Evolutionary conservation across 345 rosid genomes (phyloP).

Genomic region (Arabis hirsuta): DNA sequence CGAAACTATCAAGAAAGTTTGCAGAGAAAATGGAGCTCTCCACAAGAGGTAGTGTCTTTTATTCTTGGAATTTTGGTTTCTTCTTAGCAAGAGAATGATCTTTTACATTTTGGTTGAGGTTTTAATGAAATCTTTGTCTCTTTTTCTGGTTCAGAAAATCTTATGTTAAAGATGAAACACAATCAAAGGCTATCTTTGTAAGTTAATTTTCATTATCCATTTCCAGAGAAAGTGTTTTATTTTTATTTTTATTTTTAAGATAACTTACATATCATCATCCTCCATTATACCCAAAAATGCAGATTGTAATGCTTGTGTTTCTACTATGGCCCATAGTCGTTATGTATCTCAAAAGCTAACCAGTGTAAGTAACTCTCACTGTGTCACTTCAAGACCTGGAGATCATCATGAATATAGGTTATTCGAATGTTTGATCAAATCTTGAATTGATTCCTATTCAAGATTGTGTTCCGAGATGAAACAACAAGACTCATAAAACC

Average conservation of each 20-base stretch:
- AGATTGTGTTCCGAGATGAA: no score
- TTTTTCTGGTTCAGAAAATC: slow-evolving; percentile 55
- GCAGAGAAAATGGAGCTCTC: slow-evolving; percentile 62
- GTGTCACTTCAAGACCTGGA: not conserved
- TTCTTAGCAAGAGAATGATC: not conserved
- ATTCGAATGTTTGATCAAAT: not conserved
- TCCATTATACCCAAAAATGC: slow-evolving; percentile 28
- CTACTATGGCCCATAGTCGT: slow-evolving; percentile 50
- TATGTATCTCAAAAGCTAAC: slow-evolving; percentile 41
- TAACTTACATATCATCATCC: not conserved
- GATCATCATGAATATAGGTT: not conserved
- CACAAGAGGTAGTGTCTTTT: slow-evolving; percentile 52
- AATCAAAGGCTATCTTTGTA: slow-evolving; percentile 34
- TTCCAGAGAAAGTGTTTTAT: not conserved
- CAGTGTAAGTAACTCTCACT: slow-evolving; percentile 15
- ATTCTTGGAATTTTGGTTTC: not conserved
- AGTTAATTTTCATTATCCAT: not conserved
- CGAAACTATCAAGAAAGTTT: slow-evolving; percentile 63
- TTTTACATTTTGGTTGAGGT: not conserved
- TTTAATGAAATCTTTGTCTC: slow-evolving; percentile 17
- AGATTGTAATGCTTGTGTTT: slow-evolving; percentile 51
- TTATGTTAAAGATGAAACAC: slow-evolving; percentile 41
- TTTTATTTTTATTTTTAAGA: not conserved
- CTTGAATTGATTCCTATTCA: not conserved
- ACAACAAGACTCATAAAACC: no score